These are phyloP conservation scores for Colletotrichum higginsianum DNA, from an alignment of 2,329 filamentous ascomycete species.

Conservation along the genomic window DNA sequence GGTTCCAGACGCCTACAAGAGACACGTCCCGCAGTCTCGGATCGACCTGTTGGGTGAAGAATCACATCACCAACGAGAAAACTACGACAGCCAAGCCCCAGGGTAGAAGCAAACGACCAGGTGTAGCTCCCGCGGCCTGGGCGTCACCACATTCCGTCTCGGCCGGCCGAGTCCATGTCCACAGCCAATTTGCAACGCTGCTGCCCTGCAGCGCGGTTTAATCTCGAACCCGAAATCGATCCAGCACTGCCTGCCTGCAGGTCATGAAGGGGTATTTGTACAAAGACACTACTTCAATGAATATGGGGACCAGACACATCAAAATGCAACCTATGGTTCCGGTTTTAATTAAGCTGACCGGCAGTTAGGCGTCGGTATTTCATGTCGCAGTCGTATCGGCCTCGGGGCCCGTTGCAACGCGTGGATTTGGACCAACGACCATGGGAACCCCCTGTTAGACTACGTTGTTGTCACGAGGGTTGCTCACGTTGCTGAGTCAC, in stretches of 20 bases:
- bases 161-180: slow-evolving; percentile 20
- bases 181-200: slow-evolving; percentile 20
- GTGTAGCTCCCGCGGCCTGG: slow-evolving; percentile 16
- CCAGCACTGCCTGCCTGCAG: slow-evolving; percentile 29
- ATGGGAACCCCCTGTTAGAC: slow-evolving; percentile 1
- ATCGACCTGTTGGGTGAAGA: neutral
- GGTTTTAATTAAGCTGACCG: slow-evolving; percentile 12
- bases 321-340: slow-evolving; percentile 16
- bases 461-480: neutral
- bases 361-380: slow-evolving; percentile 9
- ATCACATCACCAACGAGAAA: slow-evolving; percentile 9
- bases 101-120: neutral
- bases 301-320: neutral
- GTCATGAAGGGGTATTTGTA: slow-evolving; percentile 8
- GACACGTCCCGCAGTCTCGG: neutral
- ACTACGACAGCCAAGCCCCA: slow-evolving; percentile 26
- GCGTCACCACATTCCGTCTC: slow-evolving; percentile 24
- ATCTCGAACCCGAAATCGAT: slow-evolving; percentile 24
- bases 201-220: slow-evolving; percentile 12
- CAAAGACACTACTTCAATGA: no score
- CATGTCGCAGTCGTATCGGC: neutral
- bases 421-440: neutral
- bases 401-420: neutral
- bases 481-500: slow-evolving; percentile 12
- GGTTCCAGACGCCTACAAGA: slow-evolving; percentile 19